These are phyloP conservation scores for Neohortaea acidophila DNA, from an alignment of 495 filamentous ascomycete genomes.

Conservation along the genomic window DNA sequence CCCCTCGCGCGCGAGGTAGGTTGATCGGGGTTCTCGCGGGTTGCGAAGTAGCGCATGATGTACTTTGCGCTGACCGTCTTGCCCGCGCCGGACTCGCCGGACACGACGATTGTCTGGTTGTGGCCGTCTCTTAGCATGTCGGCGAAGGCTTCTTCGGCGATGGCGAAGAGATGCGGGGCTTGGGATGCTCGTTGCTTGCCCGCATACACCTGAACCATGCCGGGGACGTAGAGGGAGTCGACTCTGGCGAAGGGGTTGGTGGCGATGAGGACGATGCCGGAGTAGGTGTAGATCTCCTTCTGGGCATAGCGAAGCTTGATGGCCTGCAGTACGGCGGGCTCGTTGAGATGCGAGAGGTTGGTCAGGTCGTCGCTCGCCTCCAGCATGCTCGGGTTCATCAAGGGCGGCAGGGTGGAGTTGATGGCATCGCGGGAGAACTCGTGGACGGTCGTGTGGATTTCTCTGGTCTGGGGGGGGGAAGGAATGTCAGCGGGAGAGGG, in stretches of 20 bases:
- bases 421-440: constrained; percentile 57
- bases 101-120: constrained; percentile 98
- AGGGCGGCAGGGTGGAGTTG: constrained; percentile 56
- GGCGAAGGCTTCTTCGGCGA: constrained; percentile 97
- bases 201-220: constrained; percentile 98
- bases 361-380: constrained; percentile 98
- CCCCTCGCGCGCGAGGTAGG: constrained; percentile 64
- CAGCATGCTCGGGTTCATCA: constrained; percentile 97
- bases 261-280: constrained; percentile 94
- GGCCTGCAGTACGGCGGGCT: constrained; percentile 93
- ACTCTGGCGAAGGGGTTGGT: constrained; percentile 97
- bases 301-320: constrained; percentile 96
- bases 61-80: constrained; percentile 99
- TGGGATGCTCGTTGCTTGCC: constrained; percentile 93
- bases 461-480: constrained; percentile 66
- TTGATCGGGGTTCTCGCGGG: constrained; percentile 83
- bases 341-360: constrained; percentile 93
- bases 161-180: constrained; percentile 95
- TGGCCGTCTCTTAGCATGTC: constrained; percentile 93
- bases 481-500: no score
- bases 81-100: constrained; percentile 93
- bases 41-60: constrained; percentile 99
- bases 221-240: constrained; percentile 94
- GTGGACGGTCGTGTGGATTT: constrained; percentile 63
- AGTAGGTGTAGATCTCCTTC: constrained; percentile 99